A percentile compares a stretch with the other conserved stretches of the same genome.
Evolutionary conservation across 108 stramenopile genomes (phyloP).

Genomic region (Cyclotella cryptica): DNA sequence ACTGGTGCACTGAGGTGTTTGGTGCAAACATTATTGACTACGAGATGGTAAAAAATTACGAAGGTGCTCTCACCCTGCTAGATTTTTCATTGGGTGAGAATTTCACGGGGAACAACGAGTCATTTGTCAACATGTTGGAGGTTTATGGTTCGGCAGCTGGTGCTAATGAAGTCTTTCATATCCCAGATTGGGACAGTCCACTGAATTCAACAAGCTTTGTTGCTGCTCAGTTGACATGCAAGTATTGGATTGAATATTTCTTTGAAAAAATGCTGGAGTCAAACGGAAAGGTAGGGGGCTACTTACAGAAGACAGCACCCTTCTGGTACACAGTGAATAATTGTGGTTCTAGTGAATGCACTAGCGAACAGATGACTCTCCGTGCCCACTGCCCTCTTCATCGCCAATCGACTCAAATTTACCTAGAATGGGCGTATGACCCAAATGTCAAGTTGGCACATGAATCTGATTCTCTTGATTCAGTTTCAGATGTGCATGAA

Average conservation of each 20-base stretch:
- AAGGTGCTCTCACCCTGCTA: neutral
- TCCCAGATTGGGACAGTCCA: neutral
- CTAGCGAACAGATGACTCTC: neutral
- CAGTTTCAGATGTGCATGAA: too few species aligned
- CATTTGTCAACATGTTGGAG: neutral
- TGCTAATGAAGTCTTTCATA: neutral
- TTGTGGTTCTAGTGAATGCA: too few species aligned
- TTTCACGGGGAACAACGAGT: neutral
- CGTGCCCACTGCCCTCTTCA: neutral
- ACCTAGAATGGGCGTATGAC: conserved; percentile 8
- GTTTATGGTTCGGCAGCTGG: neutral
- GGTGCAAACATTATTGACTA: conserved; percentile 15
- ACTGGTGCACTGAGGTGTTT: conserved; percentile 4
- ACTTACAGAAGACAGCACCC: too few species aligned
- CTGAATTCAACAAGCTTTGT: neutral
- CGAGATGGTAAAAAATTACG: neutral
- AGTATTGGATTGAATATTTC: conserved; percentile 3
- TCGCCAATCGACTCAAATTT: conserved; percentile 7
- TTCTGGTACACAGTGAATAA: too few species aligned
- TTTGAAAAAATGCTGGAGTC: neutral
- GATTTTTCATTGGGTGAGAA: conserved; percentile 9
- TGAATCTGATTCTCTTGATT: too few species aligned
- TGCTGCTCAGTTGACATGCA: neutral
- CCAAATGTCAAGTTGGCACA: neutral
- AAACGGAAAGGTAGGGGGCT: too few species aligned